phyloP scores from a whole-genome alignment of 345 rosid genomes.

The Eucalyptus cloeziana region DNA sequence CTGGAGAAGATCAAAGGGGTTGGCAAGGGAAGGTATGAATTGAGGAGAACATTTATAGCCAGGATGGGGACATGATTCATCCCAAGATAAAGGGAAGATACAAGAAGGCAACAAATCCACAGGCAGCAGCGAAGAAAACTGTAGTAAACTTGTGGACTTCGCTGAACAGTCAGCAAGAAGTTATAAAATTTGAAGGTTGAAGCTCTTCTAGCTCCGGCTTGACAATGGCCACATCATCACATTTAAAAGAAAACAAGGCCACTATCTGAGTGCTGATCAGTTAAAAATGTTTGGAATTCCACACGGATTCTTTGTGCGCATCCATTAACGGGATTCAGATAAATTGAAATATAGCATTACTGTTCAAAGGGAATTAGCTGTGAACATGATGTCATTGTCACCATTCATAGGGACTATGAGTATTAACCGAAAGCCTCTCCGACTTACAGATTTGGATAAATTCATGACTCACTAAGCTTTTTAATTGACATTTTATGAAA shows the following conservation, averaged over 20 bases:
- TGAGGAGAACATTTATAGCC: neutral
- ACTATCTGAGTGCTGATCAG: neutral
- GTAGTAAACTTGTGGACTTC: neutral
- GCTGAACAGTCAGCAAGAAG: neutral
- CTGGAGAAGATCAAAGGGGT: neutral
- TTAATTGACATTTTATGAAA: neutral
- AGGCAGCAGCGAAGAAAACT: neutral
- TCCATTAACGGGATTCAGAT: neutral
- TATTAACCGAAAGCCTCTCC: neutral
- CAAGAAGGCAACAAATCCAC: neutral
- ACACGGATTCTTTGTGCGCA: neutral
- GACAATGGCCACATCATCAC: neutral
- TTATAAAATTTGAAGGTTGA: neutral
- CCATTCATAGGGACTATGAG: neutral
- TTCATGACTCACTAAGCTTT: neutral
- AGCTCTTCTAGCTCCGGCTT: neutral
- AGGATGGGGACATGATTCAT: neutral
- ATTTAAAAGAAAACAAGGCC: neutral
- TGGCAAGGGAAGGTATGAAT: neutral
- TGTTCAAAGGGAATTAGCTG: neutral
- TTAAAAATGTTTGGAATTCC: neutral
- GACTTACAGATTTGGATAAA: neutral
- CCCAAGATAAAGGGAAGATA: neutral
- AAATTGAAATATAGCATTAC: neutral
- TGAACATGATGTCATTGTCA: neutral